phyloP scores from a whole-genome alignment of 306 rosid genomes.

The Prunus dulcis region DNA sequence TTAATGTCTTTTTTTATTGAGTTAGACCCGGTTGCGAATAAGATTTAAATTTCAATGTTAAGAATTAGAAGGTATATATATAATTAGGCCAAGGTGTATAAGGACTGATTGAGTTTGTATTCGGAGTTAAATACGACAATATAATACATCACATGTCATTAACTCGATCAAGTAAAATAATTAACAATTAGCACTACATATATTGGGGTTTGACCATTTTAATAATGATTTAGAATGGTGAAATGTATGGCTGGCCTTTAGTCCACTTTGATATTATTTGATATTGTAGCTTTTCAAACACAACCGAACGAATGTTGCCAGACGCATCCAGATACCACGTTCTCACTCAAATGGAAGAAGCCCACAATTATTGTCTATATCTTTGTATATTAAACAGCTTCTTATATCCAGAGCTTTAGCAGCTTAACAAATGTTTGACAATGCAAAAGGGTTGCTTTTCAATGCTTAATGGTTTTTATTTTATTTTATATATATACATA shows the following conservation, averaged over 20 bases:
- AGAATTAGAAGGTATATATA: not conserved
- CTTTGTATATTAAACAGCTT: not conserved
- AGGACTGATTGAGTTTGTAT: not conserved
- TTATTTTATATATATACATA: not conserved
- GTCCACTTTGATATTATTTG: not conserved
- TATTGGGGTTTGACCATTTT: not conserved
- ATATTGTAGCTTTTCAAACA: not conserved
- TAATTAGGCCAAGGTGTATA: slow-evolving; percentile 2
- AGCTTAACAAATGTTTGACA: not conserved
- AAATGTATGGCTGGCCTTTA: not conserved
- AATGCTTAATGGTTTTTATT: not conserved
- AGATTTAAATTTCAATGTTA: no score
- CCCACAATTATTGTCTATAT: no score
- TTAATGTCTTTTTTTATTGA: no score
- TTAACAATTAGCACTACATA: not conserved
- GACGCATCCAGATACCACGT: not conserved
- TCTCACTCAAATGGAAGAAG: not conserved
- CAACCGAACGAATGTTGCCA: slow-evolving; percentile 1
- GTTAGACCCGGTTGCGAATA: no score
- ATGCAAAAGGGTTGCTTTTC: not conserved
- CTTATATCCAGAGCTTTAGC: not conserved
- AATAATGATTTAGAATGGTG: not conserved
- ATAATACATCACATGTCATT: not conserved
- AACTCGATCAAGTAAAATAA: not conserved
- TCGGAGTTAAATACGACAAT: not conserved